These are phyloP conservation scores for Boeremia lycopersici DNA, from an alignment of 2,329 filamentous ascomycete species.

Conservation along the genomic window DNA sequence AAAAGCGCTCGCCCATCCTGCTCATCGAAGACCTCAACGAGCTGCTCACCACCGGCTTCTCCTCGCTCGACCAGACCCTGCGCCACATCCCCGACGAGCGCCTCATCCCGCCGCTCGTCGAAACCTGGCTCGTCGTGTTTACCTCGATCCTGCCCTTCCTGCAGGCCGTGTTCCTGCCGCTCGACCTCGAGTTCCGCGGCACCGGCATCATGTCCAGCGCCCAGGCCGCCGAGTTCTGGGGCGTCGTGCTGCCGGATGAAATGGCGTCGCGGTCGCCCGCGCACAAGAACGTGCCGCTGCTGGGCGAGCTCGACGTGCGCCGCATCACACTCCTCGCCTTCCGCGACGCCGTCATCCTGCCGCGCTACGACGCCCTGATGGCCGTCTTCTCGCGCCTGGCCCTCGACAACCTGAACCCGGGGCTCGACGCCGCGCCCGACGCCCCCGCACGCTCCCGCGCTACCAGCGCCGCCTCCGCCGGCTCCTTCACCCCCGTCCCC, in stretches of 20 bases:
- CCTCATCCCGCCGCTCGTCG: conserved; percentile 87
- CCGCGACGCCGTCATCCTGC: conserved; percentile 85
- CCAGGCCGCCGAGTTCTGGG: conserved; percentile 91
- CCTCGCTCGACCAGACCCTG: conserved; percentile 82
- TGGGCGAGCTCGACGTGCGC: conserved; percentile 78
- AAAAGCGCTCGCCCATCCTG: conserved; percentile 71
- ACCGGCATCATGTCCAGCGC: conserved; percentile 78
- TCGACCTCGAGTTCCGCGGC: conserved; percentile 92
- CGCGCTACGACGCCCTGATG: conserved; percentile 86
- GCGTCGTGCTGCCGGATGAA: conserved; percentile 61
- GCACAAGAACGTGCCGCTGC: conserved; percentile 50
- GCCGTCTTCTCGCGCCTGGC: conserved; percentile 87
- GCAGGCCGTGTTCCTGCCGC: conserved; percentile 89
- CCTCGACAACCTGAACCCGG: conserved; percentile 71
- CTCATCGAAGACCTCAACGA: conserved; percentile 79
- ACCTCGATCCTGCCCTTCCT: conserved; percentile 90
- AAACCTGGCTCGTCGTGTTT: conserved; percentile 93
- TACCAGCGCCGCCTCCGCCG: conserved; percentile 77
- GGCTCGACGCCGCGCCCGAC: conserved; percentile 41
- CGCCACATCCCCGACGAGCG: conserved; percentile 80
- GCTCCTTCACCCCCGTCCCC: conserved; percentile 51
- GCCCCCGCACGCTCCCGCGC: conserved; percentile 69
- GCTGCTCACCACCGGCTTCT: conserved; percentile 79
- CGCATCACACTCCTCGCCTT: conserved; percentile 86
- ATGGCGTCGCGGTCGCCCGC: conserved; percentile 55